Evolutionary conservation across 305 asterid genomes (phyloP).

Genomic region (Plantago lanceolata): DNA sequence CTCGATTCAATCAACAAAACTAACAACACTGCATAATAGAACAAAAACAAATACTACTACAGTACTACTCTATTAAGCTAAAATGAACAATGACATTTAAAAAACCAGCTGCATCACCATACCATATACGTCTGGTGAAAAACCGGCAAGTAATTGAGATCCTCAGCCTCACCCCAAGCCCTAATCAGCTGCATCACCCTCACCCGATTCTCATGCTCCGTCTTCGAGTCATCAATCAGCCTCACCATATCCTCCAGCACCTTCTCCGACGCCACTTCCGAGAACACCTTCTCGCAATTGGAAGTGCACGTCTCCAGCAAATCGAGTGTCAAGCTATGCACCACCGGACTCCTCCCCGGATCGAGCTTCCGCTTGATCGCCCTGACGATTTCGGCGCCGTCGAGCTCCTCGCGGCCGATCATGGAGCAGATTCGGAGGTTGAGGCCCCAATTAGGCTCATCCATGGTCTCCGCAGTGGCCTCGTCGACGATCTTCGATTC

Average conservation of each 20-base stretch:
- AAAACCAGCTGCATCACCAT: background rate
- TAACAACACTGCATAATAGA: background rate
- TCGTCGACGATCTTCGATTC: constrained; percentile 84
- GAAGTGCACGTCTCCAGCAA: constrained; percentile 81
- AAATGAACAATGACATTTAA: background rate
- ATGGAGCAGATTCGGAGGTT: constrained; percentile 82
- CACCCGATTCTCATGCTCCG: constrained; percentile 59
- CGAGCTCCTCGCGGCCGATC: constrained; percentile 64
- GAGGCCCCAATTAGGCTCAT: constrained; percentile 79
- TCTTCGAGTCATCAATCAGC: constrained; percentile 68
- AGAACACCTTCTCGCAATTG: constrained; percentile 84
- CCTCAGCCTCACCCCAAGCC: constrained; percentile 91
- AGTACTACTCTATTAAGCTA: too few species aligned
- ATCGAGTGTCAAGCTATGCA: constrained; percentile 61
- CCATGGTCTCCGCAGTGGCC: constrained; percentile 65
- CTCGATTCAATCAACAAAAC: too few species aligned
- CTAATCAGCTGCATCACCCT: constrained; percentile 81
- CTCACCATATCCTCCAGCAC: constrained; percentile 80
- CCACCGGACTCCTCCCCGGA: constrained; percentile 39
- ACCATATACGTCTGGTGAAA: constrained; percentile 84
- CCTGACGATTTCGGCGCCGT: constrained; percentile 68
- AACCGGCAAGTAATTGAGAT: constrained; percentile 76
- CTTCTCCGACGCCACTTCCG: constrained; percentile 92
- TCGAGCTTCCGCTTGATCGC: constrained; percentile 69
- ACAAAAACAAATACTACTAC: too few species aligned